Base-by-base conservation (phyloP, 1,284 basidiomycete genomes). In the Cutaneotrichosporon mucoides region DNA sequence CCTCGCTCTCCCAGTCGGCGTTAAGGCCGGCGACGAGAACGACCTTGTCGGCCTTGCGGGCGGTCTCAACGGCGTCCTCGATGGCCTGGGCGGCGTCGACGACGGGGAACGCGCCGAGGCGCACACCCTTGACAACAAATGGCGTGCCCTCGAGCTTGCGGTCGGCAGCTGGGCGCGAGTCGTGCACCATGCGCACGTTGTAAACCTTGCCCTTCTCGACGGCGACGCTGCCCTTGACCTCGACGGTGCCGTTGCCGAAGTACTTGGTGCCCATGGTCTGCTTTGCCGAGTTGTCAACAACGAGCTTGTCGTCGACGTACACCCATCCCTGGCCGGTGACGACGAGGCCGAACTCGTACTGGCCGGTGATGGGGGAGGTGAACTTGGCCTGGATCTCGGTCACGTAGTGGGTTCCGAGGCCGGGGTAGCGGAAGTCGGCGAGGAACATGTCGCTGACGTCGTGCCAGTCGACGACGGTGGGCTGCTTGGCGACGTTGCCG, bases 201-300 rank as follows among this genome's bases (percentile, higher is more conserved):
- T 71, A 71, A 38, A 37, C 55, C 66, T 69, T 65, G 52, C 68
- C 68, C 59, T 66, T 59, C 50, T 63, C 60, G 7, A 65, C 70
- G 47, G 65, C 59, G 57, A 66, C 36, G 6, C 45, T 53, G 34
- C 58, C 64, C 41, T 50, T 57, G 45, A 53, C 60, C 63, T 70
- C 66, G 10, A 45, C 50, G 9, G 61, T 67, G 24, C 70, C 65
- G 45, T 58, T 65, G 13, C 61, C 61, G 49, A 72, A 70, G 57
- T 63, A 72, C 8, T 55, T 33, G 48, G 48, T 41, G 46, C 62
- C 56, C 43, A 40, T 54, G 4, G 43, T 37, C 42, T 56, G 60
- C 16, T 65, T 53, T 84, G 84, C 52, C 83, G 85, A 86, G 67
- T 88, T 88, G 71, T 89, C 86, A 54, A 88, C 83, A 3, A 82